Percentiles rank a stretch among this genome's conserved stretches.
These are phyloP conservation scores for Plenodomus lindquistii DNA, from an alignment of 2,329 filamentous ascomycete genomes.

Conservation along the genomic window DNA sequence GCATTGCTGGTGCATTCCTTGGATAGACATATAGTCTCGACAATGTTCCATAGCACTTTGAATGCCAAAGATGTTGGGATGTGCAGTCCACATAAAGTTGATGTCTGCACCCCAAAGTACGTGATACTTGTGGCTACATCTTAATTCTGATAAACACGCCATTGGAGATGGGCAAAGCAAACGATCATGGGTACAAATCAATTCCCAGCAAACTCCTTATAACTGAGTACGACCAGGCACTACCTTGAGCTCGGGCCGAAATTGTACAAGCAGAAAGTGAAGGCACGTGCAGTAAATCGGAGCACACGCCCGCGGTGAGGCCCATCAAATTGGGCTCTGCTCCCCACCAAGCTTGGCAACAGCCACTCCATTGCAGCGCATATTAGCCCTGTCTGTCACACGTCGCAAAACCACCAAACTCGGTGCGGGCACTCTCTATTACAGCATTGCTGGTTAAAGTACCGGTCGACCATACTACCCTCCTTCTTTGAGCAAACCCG, in stretches of 20 bases:
- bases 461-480: background rate
- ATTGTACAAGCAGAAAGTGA: background rate
- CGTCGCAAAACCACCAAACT: background rate
- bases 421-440: slow-evolving; percentile 3
- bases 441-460: background rate
- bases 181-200: too few species aligned
- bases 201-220: too few species aligned
- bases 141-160: too few species aligned
- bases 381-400: background rate
- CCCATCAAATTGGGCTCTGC: slow-evolving; percentile 14
- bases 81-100: background rate
- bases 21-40: background rate
- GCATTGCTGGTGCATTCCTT: background rate
- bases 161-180: too few species aligned
- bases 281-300: slow-evolving; percentile 1
- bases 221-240: too few species aligned
- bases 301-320: slow-evolving; percentile 21
- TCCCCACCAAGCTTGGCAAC: slow-evolving; percentile 23
- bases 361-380: slow-evolving; percentile 13
- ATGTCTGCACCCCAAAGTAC: too few species aligned
- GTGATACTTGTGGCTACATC: too few species aligned
- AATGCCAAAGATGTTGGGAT: background rate
- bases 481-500: slow-evolving; percentile 9
- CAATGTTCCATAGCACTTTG: background rate
- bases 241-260: background rate